These are phyloP conservation scores for Corallochytrium limacisporum DNA, from an alignment of 78 protist species.

Conservation along the genomic window DNA sequence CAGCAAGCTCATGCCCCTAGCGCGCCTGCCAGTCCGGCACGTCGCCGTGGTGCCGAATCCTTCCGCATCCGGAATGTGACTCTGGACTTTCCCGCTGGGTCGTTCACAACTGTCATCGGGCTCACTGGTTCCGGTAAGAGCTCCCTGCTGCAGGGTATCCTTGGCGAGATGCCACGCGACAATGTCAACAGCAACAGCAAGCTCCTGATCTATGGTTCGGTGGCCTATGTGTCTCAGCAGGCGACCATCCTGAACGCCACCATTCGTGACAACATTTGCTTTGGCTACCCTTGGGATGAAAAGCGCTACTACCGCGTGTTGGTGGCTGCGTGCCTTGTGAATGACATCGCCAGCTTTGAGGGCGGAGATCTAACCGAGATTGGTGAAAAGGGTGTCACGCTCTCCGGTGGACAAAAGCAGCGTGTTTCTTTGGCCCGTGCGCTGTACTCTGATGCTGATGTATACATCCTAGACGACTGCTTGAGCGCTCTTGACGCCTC, in stretches of 20 bases:
- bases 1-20: too few relatives aligned
- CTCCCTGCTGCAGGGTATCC: constrained; percentile 38
- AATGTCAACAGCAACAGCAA: constrained; percentile 18
- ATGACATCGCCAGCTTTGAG: background rate
- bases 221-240: constrained; percentile 71
- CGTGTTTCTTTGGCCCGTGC: constrained; percentile 58
- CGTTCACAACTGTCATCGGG: constrained; percentile 57
- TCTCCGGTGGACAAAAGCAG: constrained; percentile 54
- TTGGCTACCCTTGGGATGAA: constrained; percentile 50
- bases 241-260: constrained; percentile 84
- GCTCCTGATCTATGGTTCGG: constrained; percentile 19
- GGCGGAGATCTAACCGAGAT: constrained; percentile 66
- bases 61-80: too few relatives aligned
- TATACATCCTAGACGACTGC: constrained; percentile 45
- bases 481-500: constrained; percentile 33
- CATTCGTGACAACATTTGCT: constrained; percentile 79
- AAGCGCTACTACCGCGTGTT: constrained; percentile 40
- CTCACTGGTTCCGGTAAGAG: constrained; percentile 79
- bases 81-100: background rate
- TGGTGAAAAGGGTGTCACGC: constrained; percentile 56
- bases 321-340: constrained; percentile 39
- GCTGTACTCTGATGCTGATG: constrained; percentile 34
- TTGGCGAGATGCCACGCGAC: constrained; percentile 48
- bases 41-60: too few relatives aligned
- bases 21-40: too few relatives aligned